phyloP scores from a whole-genome alignment of 2,329 filamentous ascomycete genomes.

The Cladosporium sp. region DNA sequence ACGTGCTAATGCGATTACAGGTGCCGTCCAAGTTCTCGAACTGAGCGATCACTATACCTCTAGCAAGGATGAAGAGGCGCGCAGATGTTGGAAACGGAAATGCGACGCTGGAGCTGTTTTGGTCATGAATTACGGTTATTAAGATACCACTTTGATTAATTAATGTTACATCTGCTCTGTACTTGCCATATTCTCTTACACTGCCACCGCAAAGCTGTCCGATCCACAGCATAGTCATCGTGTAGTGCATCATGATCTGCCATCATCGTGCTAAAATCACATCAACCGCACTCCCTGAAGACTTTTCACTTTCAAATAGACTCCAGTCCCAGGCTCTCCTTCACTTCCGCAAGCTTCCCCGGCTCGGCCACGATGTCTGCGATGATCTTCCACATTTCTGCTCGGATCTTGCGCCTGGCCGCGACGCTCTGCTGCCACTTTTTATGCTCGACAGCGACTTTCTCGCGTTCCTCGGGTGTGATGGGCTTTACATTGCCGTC shows the following conservation, averaged over 20 bases:
- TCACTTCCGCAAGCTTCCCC: constrained; percentile 36
- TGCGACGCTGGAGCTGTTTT: neutral
- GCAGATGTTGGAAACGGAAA: neutral
- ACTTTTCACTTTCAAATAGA: constrained; percentile 9
- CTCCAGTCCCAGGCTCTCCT: constrained; percentile 35
- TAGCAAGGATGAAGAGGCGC: neutral
- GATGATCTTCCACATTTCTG: constrained; percentile 49
- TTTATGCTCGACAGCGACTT: constrained; percentile 44
- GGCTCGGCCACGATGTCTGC: constrained; percentile 40
- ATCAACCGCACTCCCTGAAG: neutral
- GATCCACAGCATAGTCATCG: neutral
- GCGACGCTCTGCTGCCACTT: constrained; percentile 37
- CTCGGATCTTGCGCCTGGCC: constrained; percentile 46
- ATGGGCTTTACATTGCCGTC: constrained; percentile 43
- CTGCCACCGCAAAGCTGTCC: too few relatives aligned
- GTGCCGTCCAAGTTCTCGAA: constrained; percentile 11
- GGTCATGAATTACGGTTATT: neutral
- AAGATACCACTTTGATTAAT: constrained; percentile 5
- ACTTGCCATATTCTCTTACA: neutral
- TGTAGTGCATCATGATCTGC: neutral
- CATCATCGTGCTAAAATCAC: neutral
- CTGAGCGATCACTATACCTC: neutral
- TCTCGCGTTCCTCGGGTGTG: constrained; percentile 44
- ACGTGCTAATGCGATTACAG: neutral
- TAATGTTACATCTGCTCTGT: neutral